phyloP scores from a whole-genome alignment of 2,329 filamentous ascomycete species.

The Neofusicoccum sp. region DNA sequence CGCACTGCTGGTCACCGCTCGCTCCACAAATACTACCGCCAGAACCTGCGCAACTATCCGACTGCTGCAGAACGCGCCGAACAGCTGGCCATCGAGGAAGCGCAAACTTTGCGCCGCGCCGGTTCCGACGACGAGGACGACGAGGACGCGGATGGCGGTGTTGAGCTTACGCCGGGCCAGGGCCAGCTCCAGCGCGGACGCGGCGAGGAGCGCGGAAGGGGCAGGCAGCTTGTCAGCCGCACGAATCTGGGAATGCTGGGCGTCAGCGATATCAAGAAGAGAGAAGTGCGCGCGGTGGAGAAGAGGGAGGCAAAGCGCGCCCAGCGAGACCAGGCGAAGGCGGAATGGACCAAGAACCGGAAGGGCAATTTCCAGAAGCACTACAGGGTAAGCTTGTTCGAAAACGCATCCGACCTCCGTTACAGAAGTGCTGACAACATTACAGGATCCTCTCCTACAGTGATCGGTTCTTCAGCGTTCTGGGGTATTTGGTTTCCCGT shows the following conservation, averaged over 20 bases:
- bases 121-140: constrained; percentile 46
- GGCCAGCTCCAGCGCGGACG: constrained; percentile 2
- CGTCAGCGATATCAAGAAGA: constrained; percentile 74
- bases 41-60: constrained; percentile 87
- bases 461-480: constrained; percentile 27
- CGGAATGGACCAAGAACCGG: constrained; percentile 72
- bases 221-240: constrained; percentile 58
- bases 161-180: constrained; percentile 33
- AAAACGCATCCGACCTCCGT: background rate
- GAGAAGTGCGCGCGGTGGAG: constrained; percentile 66
- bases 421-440: background rate
- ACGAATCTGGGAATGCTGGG: constrained; percentile 76
- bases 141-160: constrained; percentile 44
- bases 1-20: constrained; percentile 89
- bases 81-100: constrained; percentile 62
- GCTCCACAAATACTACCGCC: constrained; percentile 83
- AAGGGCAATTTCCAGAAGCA: constrained; percentile 78
- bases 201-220: constrained; percentile 19
- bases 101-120: constrained; percentile 18
- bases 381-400: constrained; percentile 53
- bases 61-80: constrained; percentile 74
- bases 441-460: constrained; percentile 56
- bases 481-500: background rate
- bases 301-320: constrained; percentile 69
- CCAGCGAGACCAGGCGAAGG: constrained; percentile 59